Conservation (phyloP, 2,329 filamentous ascomycete genomes). For the Scopulariopsis brevicaulis region DNA sequence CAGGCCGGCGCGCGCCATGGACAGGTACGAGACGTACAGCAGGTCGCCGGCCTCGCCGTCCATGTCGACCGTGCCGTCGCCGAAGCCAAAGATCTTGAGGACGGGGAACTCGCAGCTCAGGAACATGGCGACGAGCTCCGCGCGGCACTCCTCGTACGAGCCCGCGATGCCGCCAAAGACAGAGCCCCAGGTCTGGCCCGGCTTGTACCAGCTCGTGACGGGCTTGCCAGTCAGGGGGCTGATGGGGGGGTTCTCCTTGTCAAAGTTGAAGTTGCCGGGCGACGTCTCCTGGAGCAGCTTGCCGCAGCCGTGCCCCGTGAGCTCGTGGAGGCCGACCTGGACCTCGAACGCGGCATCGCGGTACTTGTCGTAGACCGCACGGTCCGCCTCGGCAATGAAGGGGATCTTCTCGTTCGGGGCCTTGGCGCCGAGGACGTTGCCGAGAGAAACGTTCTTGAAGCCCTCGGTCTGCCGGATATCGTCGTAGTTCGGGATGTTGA, state of each 20-base stretch:
- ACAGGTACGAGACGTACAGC: slow-evolving; percentile 77
- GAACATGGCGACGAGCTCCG: slow-evolving; percentile 88
- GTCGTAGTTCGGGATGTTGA: slow-evolving; percentile 62
- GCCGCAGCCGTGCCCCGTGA: slow-evolving; percentile 78
- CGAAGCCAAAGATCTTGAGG: slow-evolving; percentile 84
- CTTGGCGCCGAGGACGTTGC: slow-evolving; percentile 86
- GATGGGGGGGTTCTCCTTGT: slow-evolving; percentile 66
- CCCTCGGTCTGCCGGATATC: slow-evolving; percentile 72
- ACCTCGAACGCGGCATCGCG: slow-evolving; percentile 87
- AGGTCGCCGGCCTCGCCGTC: slow-evolving; percentile 72
- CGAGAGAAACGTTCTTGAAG: slow-evolving; percentile 89
- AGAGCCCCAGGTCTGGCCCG: slow-evolving; percentile 87
- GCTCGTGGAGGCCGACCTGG: slow-evolving; percentile 88
- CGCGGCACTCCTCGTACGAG: slow-evolving; percentile 75
- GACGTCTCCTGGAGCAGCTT: slow-evolving; percentile 87
- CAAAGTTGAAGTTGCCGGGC: slow-evolving; percentile 78
- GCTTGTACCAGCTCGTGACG: slow-evolving; percentile 82
- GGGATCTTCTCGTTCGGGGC: slow-evolving; percentile 86
- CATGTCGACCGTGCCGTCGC: slow-evolving; percentile 63
- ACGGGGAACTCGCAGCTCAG: slow-evolving; percentile 82
- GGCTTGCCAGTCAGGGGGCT: slow-evolving; percentile 68
- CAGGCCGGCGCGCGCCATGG: slow-evolving; percentile 90
- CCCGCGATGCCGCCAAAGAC: slow-evolving; percentile 83
- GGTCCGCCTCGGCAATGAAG: slow-evolving; percentile 71
- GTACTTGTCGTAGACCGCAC: slow-evolving; percentile 69